Base-by-base conservation (phyloP, 2,329 filamentous ascomycete species). In the Fusarium nanum region DNA sequence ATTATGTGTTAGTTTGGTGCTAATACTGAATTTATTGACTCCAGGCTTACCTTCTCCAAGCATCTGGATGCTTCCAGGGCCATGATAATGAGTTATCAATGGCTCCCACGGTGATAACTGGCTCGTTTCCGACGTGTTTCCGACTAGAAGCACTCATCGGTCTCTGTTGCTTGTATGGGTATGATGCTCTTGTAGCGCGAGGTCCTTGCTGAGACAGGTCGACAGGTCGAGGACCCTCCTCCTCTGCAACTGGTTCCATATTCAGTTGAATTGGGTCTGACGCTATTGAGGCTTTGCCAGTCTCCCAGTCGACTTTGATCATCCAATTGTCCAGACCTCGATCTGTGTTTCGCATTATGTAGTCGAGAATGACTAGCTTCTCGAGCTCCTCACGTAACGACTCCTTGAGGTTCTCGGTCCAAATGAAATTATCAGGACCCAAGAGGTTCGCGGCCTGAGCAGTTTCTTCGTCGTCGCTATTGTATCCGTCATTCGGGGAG, bases 31-130 rank as follows among this genome's bases (percentile, higher is more conserved):
- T 2, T 12, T 1, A n/a, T 7, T 12, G 9, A 37, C 13, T 54
- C 59, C 77, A 69, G 76, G 84, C 85, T 45, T 48, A 72, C 69
- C 85, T 90, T 77, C 88, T 83, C 86, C 90, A 92, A 32, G 95
- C 96, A 84, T 99, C 95, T 0, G 95, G 95, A 76, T 98, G 95
- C 80, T 98, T 98, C 96, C 95, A 99, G 3, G 96, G 96, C 94
- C 96, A 99, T 3, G 96, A 98, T 71, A 99, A 81, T 71, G 94
- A 98, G 80, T 99, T 99, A 80, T 99, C 96, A 72, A 99, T 99
- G 60, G 96, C 96, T 48, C 96, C 96, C 58, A 99, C 86, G 6
- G 88, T 88, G 61, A 98, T 91, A 25, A 86, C 85, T 10, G 92
- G 86, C 62, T 81, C 84, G 30, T 75, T 79, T 27, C 74, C 84